A percentile compares a stretch with the other conserved stretches of the same genome.
Evolutionary conservation across 495 filamentous ascomycete genomes (phyloP).

Genomic region (Lichina pygmaea): DNA sequence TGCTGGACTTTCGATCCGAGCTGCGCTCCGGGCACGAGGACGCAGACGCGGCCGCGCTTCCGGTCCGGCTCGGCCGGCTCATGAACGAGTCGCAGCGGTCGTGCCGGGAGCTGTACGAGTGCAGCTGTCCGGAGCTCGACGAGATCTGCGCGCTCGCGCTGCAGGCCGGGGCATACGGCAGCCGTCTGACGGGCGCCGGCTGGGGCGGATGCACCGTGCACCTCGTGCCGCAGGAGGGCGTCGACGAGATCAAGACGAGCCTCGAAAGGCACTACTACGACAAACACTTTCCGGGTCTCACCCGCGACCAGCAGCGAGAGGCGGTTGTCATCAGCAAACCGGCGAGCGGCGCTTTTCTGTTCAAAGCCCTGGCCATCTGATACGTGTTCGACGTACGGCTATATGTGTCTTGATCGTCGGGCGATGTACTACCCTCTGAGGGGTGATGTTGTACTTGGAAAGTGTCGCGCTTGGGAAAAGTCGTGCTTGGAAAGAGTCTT

Average conservation of each 20-base stretch:
- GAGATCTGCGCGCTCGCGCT: constrained; percentile 58
- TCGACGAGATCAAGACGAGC: constrained; percentile 50
- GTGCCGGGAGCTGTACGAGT: constrained; percentile 65
- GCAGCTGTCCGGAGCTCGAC: constrained; percentile 75
- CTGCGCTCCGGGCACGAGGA: constrained; percentile 19
- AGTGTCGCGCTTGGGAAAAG: too few relatives aligned
- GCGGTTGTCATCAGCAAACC: constrained; percentile 84
- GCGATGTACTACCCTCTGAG: too few relatives aligned
- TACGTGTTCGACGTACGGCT: too few relatives aligned
- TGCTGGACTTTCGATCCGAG: constrained; percentile 53
- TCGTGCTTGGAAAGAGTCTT: too few relatives aligned
- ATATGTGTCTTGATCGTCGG: too few relatives aligned
- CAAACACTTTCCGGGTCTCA: constrained; percentile 41
- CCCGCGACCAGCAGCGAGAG: constrained; percentile 39
- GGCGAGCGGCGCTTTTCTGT: constrained; percentile 37
- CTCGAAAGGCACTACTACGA: constrained; percentile 62
- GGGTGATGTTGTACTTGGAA: too few relatives aligned
- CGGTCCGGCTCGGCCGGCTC: constrained; percentile 47
- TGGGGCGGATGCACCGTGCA: constrained; percentile 96
- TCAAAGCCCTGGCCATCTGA: constrained; percentile 1
- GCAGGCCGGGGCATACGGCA: constrained; percentile 54
- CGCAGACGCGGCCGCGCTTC: constrained; percentile 21
- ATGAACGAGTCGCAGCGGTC: constrained; percentile 76
- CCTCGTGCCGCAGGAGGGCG: constrained; percentile 62
- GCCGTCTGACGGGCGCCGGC: constrained; percentile 73